Evolutionary conservation across 73 alveolate genomes (phyloP), one percentile per base, ranked within the genome.

Genomic region (Diophrys sp.): DNA sequence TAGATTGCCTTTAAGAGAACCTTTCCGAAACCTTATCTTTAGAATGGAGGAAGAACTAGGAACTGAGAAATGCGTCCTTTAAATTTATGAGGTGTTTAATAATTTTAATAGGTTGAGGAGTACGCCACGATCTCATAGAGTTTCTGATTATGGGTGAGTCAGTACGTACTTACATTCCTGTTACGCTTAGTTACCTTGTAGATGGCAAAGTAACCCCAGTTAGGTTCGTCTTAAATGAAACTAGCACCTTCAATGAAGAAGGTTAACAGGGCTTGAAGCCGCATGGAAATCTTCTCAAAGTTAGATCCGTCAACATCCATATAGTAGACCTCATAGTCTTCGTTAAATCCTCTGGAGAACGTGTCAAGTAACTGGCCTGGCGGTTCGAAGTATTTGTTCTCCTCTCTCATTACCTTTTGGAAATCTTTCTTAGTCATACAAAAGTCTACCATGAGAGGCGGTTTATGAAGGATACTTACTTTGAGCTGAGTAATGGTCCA

Each of bases 191-290:
- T 62, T 24, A 33, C 84, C 66, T 62, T 28, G 75, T 82, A 82
- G 71, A 74, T 69, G 23, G 74, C 71, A 70, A 82, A 82, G 56
- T 82, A 82, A 26, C 68, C 25, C 90, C 90, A 82, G 32, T 82
- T 62, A 23, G 33, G 68, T 67, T 82, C 90, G 23, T 55, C 70
- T 26, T 73, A 23, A 18, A 82, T 82, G 79, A 82, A 82, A 55
- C 80, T 54, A 29, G 93, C 93, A 24, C 93, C 87, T 33, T 86
- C 93, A 66, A 86, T 86, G 73, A 31, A 86, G 67, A 86, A 86
- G 23, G 33, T 70, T 30, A 86, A 70, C 74, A 86, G 66, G n/a
- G 93, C 93, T 57, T 86, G 80, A 23, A 86, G 56, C 29, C 84
- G 30, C 31, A 79, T 66, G 70, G 79, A 79, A 14, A 54, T 34